phyloP scores from a whole-genome alignment of 495 filamentous ascomycete genomes.

The Neurospora sp. region DNA sequence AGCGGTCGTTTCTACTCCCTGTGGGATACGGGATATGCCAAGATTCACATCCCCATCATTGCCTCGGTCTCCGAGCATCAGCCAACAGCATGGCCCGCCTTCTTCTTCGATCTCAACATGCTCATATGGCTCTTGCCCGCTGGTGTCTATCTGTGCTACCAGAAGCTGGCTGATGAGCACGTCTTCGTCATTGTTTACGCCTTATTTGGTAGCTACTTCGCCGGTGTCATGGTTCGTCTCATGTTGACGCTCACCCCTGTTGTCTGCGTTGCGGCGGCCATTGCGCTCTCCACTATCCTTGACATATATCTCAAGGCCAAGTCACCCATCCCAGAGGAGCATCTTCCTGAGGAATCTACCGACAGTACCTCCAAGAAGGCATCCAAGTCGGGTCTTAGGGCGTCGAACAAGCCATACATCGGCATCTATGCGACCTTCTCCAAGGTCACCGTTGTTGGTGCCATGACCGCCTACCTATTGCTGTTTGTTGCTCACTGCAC shows the following conservation, averaged over 20 bases:
- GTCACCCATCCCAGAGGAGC: slow-evolving; percentile 40
- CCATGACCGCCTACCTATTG: slow-evolving; percentile 69
- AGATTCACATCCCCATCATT: slow-evolving; percentile 99
- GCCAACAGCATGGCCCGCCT: slow-evolving; percentile 98
- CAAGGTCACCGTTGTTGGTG: slow-evolving; percentile 61
- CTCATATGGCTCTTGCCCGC: slow-evolving; percentile 99
- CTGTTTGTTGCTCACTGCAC: slow-evolving; percentile 96
- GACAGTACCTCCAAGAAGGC: slow-evolving; percentile 39
- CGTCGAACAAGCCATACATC: slow-evolving; percentile 60
- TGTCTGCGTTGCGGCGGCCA: slow-evolving; percentile 88
- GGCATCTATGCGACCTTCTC: slow-evolving; percentile 78
- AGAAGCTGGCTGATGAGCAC: slow-evolving; percentile 86
- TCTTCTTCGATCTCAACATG: slow-evolving; percentile 98
- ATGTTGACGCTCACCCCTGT: slow-evolving; percentile 97
- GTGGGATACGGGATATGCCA: slow-evolving; percentile 98
- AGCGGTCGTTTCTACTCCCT: slow-evolving; percentile 98
- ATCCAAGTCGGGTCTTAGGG: slow-evolving; percentile 50
- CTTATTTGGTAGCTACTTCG: slow-evolving; percentile 92
- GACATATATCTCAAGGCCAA: slow-evolving; percentile 69
- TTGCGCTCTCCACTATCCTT: slow-evolving; percentile 79
- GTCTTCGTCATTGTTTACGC: slow-evolving; percentile 98
- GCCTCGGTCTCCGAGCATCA: slow-evolving; percentile 99
- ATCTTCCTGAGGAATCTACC: slow-evolving; percentile 36
- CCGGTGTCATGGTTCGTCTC: slow-evolving; percentile 97
- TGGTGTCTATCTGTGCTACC: slow-evolving; percentile 97